Base-by-base conservation (phyloP, 768 basidiomycete species). In the Punctularia strigosozonata region DNA sequence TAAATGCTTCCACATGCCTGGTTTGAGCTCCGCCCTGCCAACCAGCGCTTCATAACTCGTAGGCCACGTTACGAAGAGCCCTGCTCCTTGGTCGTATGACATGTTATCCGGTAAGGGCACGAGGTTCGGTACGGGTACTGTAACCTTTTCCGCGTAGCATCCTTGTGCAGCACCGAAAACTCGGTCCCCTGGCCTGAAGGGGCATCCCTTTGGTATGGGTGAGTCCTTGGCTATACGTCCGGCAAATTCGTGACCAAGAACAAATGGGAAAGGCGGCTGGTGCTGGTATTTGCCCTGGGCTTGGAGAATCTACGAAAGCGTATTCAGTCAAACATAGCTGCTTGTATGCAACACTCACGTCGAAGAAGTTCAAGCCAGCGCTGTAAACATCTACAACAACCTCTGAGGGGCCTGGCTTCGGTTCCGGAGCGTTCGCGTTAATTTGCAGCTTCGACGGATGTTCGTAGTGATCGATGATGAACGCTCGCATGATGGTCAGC, bases 11-110 rank as follows among this genome's bases (percentile, higher is more conserved):
- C 15, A 51, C 65, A 35, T 25, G 79, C 87, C 90, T 38, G 75
- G 60, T 52, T 90, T 77, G 30, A 91, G 59, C 33, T 84, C 63
- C 10, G 88, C 94, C 37, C 91, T 68, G 8, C 83, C 84, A 0
- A 90, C 83, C 12, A 99, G 63, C 0, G 80, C 95, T 52, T 92
- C 91, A 49, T 95, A 97, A 44, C 80, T 83, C 5, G 94, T 98
- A 0, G 90, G 87, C 76, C 84, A 90, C 6, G 89, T 92, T n/a
- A 97, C 60, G 48, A 59, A 84, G 36, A 95, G 53, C 3, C 86
- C 89, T 44, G 89, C 81, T 4, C 89, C 92, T 56, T 94, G 77
- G 43, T 94, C 87, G 47, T 77, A 90, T 5, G 74, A 69, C 58
- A 97, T 67, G 31, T 66, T 66, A 34, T 79, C 68, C 0, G 94